phyloP scores from a whole-genome alignment of 2,329 filamentous ascomycete species.

The Clarireedia paspali region DNA sequence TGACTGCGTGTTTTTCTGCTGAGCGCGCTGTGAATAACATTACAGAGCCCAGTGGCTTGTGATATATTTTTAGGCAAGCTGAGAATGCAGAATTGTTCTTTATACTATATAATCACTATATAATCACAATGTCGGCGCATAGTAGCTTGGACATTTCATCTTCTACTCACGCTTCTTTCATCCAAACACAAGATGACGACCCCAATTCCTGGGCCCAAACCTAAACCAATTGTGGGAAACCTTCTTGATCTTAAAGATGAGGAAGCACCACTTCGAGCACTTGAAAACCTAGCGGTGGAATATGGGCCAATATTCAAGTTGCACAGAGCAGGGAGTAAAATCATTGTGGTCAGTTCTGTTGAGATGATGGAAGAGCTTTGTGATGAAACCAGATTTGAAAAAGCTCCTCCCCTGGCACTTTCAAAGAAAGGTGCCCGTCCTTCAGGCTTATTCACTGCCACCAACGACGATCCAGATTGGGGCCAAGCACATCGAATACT shows the following conservation, averaged over 20 bases:
- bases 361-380: background rate
- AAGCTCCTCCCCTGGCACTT: constrained; percentile 7
- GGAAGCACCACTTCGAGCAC: background rate
- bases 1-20: no score
- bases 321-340: background rate
- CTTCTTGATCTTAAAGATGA: background rate
- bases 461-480: constrained; percentile 46
- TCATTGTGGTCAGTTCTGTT: background rate
- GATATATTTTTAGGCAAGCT: no score
- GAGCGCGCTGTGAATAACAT: no score
- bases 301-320: constrained; percentile 2
- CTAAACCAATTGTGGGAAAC: background rate
- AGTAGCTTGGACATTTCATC: background rate
- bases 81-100: no score
- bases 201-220: background rate
- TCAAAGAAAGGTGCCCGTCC: constrained; percentile 8
- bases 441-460: constrained; percentile 12
- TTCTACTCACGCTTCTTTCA: background rate
- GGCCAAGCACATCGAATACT: constrained; percentile 57
- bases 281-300: background rate
- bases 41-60: no score
- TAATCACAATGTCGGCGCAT: background rate
- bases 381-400: constrained; percentile 1
- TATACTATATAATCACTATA: no score
- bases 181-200: background rate